Evolutionary conservation across 129 eudicot species (phyloP), one percentile per base, ranked within the genome.

Genomic region (Glebionis coronaria): DNA sequence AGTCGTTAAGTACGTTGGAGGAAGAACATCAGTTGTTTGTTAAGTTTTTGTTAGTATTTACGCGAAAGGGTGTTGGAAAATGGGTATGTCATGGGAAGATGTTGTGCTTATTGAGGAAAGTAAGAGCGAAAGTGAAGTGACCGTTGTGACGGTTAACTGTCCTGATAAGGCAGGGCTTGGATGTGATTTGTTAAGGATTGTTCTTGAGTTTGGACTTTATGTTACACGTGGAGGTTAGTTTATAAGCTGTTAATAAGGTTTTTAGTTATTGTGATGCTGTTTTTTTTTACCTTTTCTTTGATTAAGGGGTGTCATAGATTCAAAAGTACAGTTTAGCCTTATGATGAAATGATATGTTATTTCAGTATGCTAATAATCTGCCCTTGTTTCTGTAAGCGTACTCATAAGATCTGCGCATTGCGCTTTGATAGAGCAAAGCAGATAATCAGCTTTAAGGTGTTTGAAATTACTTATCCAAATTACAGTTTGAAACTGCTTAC

Each of bases 121-220:
- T 21, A 79, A 67, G 71, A 73, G 44, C 1, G 27, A 74, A 18
- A 74, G 80, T 31, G 82, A 83, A n/a, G 83, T 84, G 0, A 57
- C 76, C 38, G 82, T 80, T 18, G 78, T 86, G 0, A 83, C 89
- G 28, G 89, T 86, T 8, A 86, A 86, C 58, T 86, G 94, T 61
- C 94, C 94, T 44, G 94, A 86, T 42, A 86, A 83, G 72, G 72
- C 85, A 31, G 94, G 94, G 1, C 89, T 86, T 35, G 94, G 94
- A 0, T 86, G 94, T 56, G 94, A 86, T 74, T 81, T 86, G 16
- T 65, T 77, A 10, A 70, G 94, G 18, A 59, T 78, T 38, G 74
- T 87, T 0, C 84, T 87, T 60, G 85, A 80, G 67, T 87, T 87
- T 58, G 94, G 94, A 21, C 88, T 87, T 63, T 71, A 75, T 44